Conservation (phyloP, 2,329 filamentous ascomycete species). For the Aspergillus fumigatus region DNA sequence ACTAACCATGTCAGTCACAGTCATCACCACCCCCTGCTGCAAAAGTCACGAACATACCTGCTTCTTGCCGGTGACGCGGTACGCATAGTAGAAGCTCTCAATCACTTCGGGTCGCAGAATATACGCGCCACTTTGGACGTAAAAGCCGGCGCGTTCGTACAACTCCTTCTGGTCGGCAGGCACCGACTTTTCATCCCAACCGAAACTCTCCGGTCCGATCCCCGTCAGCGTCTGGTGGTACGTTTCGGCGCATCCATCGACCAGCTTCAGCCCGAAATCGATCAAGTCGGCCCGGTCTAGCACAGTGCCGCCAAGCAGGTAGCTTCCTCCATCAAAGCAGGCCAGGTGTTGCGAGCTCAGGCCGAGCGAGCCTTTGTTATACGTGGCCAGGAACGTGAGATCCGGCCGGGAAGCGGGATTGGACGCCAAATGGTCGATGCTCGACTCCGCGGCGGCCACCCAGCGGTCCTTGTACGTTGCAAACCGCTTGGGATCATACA, state of each 20-base stretch:
- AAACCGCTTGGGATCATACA: slow-evolving; percentile 68
- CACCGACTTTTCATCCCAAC: slow-evolving; percentile 53
- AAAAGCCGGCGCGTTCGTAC: slow-evolving; percentile 67
- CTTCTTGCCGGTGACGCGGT: slow-evolving; percentile 67
- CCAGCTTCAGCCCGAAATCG: slow-evolving; percentile 67
- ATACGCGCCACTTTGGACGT: slow-evolving; percentile 59
- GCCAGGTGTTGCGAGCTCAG: slow-evolving; percentile 53
- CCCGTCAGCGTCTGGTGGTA: slow-evolving; percentile 64
- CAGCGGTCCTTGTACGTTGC: slow-evolving; percentile 66
- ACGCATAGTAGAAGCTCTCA: slow-evolving; percentile 83
- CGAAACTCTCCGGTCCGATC: slow-evolving; percentile 72
- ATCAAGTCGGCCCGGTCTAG: slow-evolving; percentile 63
- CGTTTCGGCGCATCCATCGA: slow-evolving; percentile 68
- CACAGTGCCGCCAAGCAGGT: slow-evolving; percentile 73
- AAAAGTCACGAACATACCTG: slow-evolving; percentile 36
- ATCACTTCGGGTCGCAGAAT: slow-evolving; percentile 74
- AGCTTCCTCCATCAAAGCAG: slow-evolving; percentile 81
- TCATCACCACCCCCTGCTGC: no score
- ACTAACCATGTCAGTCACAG: slow-evolving; percentile 37
- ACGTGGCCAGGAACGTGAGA: slow-evolving; percentile 58
- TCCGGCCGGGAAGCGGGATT: slow-evolving; percentile 64
- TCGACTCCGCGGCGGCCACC: slow-evolving; percentile 69
- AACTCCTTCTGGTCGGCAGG: slow-evolving; percentile 52
- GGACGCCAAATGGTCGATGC: slow-evolving; percentile 65
- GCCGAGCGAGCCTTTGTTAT: slow-evolving; percentile 31